A percentile compares a stretch with the other conserved stretches of the same genome.
phyloP scores from a whole-genome alignment of 2,329 filamentous ascomycete genomes.

The Ceratocystis colombiana region DNA sequence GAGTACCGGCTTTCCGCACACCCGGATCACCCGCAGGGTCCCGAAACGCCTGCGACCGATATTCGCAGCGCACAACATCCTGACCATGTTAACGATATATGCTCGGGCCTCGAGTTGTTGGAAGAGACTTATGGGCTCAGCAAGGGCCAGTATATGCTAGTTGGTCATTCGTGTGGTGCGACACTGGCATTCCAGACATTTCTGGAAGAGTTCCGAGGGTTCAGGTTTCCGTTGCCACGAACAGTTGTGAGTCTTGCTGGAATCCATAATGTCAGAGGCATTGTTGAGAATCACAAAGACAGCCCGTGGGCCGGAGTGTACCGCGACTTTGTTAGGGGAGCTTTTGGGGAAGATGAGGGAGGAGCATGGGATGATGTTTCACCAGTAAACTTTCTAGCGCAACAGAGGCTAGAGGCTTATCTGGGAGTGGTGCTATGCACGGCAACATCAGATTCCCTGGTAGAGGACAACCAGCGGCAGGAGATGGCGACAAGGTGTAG shows the following conservation, averaged over 20 bases:
- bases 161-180: constrained; percentile 55
- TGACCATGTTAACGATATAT: constrained; percentile 49
- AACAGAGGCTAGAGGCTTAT: not conserved
- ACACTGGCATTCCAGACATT: constrained; percentile 42
- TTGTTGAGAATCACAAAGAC: constrained; percentile 32
- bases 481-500: constrained; percentile 7
- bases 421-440: constrained; percentile 4
- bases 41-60: constrained; percentile 25
- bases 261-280: constrained; percentile 40
- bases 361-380: constrained; percentile 36
- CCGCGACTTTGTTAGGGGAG: constrained; percentile 36
- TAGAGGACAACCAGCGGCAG: constrained; percentile 20
- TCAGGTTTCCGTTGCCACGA: constrained; percentile 26
- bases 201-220: constrained; percentile 27
- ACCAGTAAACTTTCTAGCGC: constrained; percentile 30
- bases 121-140: constrained; percentile 38
- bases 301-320: constrained; percentile 33
- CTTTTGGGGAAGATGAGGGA: constrained; percentile 38
- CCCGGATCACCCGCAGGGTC: constrained; percentile 37
- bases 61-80: constrained; percentile 45
- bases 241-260: constrained; percentile 42
- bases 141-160: constrained; percentile 42
- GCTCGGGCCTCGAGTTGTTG: constrained; percentile 42
- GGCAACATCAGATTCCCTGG: constrained; percentile 16
- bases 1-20: constrained; percentile 52